Base-by-base conservation (phyloP, 805 yeast genomes). In the Wickerhamiella alocasiicola region DNA sequence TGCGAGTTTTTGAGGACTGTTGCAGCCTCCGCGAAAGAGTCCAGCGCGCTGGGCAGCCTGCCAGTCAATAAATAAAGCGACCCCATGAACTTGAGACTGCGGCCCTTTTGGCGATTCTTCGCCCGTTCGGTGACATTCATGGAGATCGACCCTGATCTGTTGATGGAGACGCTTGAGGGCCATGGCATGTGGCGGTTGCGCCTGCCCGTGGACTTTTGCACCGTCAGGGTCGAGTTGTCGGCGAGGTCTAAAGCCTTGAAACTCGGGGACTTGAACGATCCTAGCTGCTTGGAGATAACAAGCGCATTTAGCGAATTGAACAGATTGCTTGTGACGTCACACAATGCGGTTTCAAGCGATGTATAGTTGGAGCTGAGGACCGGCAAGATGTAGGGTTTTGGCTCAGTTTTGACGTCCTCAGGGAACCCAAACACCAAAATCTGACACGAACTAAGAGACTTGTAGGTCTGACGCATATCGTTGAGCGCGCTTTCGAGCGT, bases 1-100 rank as follows among this genome's bases (percentile, higher is more conserved):
- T 74, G 74, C 2, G 77, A 65, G 9, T 71, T 65, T 45, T 73
- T 74, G 41, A 84, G 60, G 18, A 70, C 61, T 2, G 63, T 52
- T 1, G 79, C 67, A 0, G 95, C 77, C 30, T 85, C 94, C n/a
- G 77, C 71, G 50, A 85, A 78, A 44, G 76, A 74, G 18, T 67
- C 64, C 41, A 87, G 55, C 0, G 96, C 93, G 43, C 76, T 81
- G 12, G 66, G 55, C 33, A 79, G 67, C 40, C 81, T 72, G 1
- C 98, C 98, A 1, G 95, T 79, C 35, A 91, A 59, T 11, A 91
- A 63, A 52, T 74, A 77, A 49, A 88, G 73, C 49, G 78, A 78
- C 0, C 84, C 97, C 51, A 77, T 61, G 27, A 81, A 66, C 51
- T 88, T 88, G 19, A 71, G 55, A 49, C 81, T 80, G 38, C 98